Evolutionary conservation across 2,329 filamentous ascomycete species (phyloP), one percentile per base, ranked within the genome.

Genomic region (Calonectria pseudoturangicola): DNA sequence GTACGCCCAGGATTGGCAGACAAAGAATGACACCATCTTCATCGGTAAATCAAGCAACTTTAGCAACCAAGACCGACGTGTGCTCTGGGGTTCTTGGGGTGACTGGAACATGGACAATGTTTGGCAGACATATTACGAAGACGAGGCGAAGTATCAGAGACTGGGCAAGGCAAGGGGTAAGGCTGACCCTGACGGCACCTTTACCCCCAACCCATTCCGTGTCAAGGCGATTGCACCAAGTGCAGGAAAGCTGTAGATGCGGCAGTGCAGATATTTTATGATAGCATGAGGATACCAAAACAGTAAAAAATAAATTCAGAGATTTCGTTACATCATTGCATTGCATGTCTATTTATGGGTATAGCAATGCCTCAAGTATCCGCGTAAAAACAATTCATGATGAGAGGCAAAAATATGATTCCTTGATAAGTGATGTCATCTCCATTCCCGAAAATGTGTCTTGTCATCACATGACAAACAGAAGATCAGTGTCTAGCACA

Each of bases 391-490:
- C 16, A 13, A 60, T 4, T 36, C 6, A 36, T 36, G 5, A 33
- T 33, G 33, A 12, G 10, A 13, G 33, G 33, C 9, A 33, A 36
- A 10, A 36, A 12, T 36, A 13, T 36, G 10, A 36, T 36, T 36
- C 33, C 10, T 12, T 12, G 6, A 36, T 36, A 10, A 36, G 10
- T 10, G 10, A 10, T 36, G 10, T 13, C 33, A 36, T 13, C 8
- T 36, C 10, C 33, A 36, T 6, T 3, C 21, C 54, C 27, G n/a
- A 18, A 15, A 15, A 39, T 18, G 5, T 1, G 45, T 12, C n/a
- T 6, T 3, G 15, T 18, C n/a, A 48, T 77, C 76, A 93, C 92
- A 93, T 93, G 72, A 93, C 90, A 81, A 93, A 93, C 62, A 92
- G 85, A 66, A 93, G 82, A 80, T 93, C 89, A 71, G 90, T 92